These are phyloP conservation scores for Phytophthora meadii DNA, from an alignment of 352 stramenopile genomes.

Conservation along the genomic window DNA sequence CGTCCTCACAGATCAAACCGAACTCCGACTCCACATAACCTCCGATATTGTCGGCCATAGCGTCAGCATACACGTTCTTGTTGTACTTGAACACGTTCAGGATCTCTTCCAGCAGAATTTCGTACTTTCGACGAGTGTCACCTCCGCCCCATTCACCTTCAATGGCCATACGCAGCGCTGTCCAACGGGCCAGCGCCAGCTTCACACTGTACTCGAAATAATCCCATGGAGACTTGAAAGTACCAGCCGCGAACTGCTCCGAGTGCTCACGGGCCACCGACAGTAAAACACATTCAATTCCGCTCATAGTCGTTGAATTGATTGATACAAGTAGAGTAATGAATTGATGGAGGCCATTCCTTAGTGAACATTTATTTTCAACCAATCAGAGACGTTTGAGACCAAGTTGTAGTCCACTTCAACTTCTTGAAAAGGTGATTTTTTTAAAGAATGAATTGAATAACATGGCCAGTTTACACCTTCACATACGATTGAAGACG, in stretches of 20 bases:
- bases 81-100: constrained; percentile 86
- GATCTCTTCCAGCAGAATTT: constrained; percentile 83
- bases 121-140: constrained; percentile 82
- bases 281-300: constrained; percentile 60
- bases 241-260: constrained; percentile 50
- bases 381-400: constrained; percentile 17
- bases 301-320: constrained; percentile 35
- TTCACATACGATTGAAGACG: too few species aligned
- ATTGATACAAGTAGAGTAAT: constrained; percentile 3
- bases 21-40: constrained; percentile 83
- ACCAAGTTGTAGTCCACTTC: too few species aligned
- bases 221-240: constrained; percentile 82
- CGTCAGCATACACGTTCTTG: constrained; percentile 70
- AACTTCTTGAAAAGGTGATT: too few species aligned
- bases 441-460: too few species aligned
- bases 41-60: constrained; percentile 72
- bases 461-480: too few species aligned
- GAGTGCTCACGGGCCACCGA: constrained; percentile 62
- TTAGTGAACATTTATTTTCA: constrained; percentile 9
- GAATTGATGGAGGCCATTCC: constrained; percentile 26
- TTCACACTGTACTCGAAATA: constrained; percentile 88
- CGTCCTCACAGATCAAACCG: constrained; percentile 80
- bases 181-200: constrained; percentile 80
- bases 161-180: constrained; percentile 83
- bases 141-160: constrained; percentile 86